These are phyloP conservation scores for Thymus quinquecostatus DNA, from an alignment of 257 asterid genomes.

Conservation along the genomic window DNA sequence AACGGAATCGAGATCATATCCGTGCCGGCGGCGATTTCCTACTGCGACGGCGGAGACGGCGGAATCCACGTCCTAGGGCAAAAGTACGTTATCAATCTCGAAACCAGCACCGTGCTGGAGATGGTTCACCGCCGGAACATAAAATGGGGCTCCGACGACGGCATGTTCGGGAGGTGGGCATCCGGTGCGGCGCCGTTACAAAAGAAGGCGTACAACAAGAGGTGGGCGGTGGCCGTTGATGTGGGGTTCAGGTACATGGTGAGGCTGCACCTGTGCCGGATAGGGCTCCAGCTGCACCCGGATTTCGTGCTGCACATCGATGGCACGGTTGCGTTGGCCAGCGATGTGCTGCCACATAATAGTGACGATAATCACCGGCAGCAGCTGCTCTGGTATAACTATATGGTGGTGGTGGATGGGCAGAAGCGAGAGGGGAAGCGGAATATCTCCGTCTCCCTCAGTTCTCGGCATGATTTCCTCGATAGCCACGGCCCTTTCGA, in stretches of 20 bases:
- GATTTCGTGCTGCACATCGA: constrained; percentile 44
- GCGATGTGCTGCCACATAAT: constrained; percentile 44
- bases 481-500: constrained; percentile 45
- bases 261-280: constrained; percentile 54
- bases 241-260: constrained; percentile 67
- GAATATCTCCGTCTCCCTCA: constrained; percentile 45
- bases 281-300: constrained; percentile 27
- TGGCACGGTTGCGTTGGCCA: constrained; percentile 40
- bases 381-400: constrained; percentile 36
- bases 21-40: no score
- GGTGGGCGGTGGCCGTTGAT: constrained; percentile 56
- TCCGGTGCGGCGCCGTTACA: no score
- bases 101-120: constrained; percentile 63
- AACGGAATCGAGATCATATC: no score
- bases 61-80: constrained; percentile 33
- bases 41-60: no score
- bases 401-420: constrained; percentile 58
- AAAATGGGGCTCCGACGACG: constrained; percentile 53
- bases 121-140: constrained; percentile 49
- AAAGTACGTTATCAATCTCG: constrained; percentile 46
- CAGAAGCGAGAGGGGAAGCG: constrained; percentile 51
- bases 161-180: constrained; percentile 41
- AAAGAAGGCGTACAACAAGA: background rate
- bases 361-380: constrained; percentile 29
- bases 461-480: constrained; percentile 26